Base-by-base conservation (phyloP, 2,329 filamentous ascomycete species). In the Torrubiellomyces zombiae region DNA sequence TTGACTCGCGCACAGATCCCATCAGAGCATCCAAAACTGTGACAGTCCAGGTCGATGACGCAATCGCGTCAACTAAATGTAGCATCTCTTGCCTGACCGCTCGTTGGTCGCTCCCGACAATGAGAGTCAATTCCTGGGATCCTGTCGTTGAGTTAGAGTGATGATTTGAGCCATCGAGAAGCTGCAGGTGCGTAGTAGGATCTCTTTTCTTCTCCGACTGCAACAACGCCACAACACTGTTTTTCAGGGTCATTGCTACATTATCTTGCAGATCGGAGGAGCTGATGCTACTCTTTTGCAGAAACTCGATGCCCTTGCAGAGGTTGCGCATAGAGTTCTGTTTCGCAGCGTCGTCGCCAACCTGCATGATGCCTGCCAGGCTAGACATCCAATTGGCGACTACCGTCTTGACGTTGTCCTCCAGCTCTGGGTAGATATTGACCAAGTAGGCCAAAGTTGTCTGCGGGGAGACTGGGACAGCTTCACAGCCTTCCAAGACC, bases 381-480 rank as follows among this genome's bases (percentile, higher is more conserved):
- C 80, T 75, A 3, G 70, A 68, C 14, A 85, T 65, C 83, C 85
- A 94, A 26, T 72, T 73, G 45, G 86, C 78, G 1, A 91, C 60
- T 1, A 68, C 75, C 15, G 62, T 65, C 37, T 80, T 79, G 14
- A 86, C 55, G 3, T 67, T 54, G 13, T 77, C 70, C 4, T 63
- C 53, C 2, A 85, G 58, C 24, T 65, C 55, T 2, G 62, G 51
- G 36, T 82, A 71, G 8, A 73, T 67, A 19, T 53, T 60, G 5
- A 75, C 55, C 14, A 91, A 53, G 32, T 73, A 63, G 15, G 58
- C 59, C 4, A 92, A 46, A 24, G 49, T 58, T 2, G 66, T 68
- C 20, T 55, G 47, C 6, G 51, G 40, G 9, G 53, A 32, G 6
- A 49, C 46, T 3, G 36, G 37, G 15, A 60, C 32, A 1, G 56